Conservation (phyloP, 306 rosid species). For the Glycine tomentella region DNA sequence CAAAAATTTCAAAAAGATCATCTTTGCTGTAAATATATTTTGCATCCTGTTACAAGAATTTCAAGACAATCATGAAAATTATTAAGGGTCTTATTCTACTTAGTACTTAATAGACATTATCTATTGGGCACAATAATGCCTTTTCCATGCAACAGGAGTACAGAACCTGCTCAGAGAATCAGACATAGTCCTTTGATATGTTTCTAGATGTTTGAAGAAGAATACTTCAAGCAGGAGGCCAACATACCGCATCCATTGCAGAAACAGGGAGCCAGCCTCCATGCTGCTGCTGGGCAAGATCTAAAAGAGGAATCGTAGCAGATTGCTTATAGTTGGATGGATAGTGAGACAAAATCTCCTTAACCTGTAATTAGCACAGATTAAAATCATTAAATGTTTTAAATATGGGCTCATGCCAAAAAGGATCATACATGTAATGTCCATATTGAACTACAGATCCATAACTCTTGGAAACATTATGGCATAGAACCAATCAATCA, state of each 20-base stretch:
- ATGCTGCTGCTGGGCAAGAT: conserved; percentile 99
- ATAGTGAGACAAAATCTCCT: conserved; percentile 92
- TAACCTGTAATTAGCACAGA: conserved; percentile 57
- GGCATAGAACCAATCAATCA: conserved; percentile 25
- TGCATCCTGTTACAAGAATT: no score
- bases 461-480: background rate
- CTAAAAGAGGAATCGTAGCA: conserved; percentile 92
- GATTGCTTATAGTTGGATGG: conserved; percentile 99
- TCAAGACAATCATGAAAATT: background rate
- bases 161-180: conserved; percentile 21
- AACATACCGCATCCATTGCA: conserved; percentile 95
- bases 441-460: conserved; percentile 5
- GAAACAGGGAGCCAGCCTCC: conserved; percentile 99
- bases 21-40: no score
- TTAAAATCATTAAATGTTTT: conserved; percentile 18
- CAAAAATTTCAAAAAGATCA: background rate
- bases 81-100: conserved; percentile 1
- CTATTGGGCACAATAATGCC: background rate
- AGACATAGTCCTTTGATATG: background rate
- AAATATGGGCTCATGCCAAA: background rate
- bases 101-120: background rate
- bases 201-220: conserved; percentile 18
- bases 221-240: conserved; percentile 31
- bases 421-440: conserved; percentile 4
- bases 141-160: background rate